Evolutionary conservation across 176 grass and related monocot genomes (phyloP), one percentile per base, ranked within the genome.

Genomic region (Urochloa ruziziensis): DNA sequence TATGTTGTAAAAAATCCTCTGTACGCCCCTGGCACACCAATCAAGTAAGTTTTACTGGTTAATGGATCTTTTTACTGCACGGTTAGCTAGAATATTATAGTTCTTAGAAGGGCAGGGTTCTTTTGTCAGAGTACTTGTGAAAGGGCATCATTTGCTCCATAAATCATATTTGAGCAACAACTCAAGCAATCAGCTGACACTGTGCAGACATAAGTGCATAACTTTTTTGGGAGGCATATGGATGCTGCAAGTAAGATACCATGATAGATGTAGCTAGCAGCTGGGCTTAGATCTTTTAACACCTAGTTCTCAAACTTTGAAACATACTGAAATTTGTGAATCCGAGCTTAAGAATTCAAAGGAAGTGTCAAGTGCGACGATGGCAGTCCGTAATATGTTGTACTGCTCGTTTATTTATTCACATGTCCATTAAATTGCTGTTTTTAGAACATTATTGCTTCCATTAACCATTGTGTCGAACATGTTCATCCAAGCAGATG

Each of bases 1-100:
- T 98, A 95, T 89, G 93, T 98, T 91, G 91, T 98, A 67, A 98
- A 95, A 70, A 98, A 95, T 90, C 93, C 96, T 85, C 74, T 98
- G 23, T 94, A 95, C 42, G 58, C 87, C 80, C 91, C 93, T 62
- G 91, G 93, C 11, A 86, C 87, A 62, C 85, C 91, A 74, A 94
- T 98, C 86, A 92, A 93, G 96, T 98, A 92, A 82, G 86, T 67
- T 57, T 49, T 33, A 13, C 56, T 7, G 6, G 8, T 49, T 30
- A 37, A 60, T 85, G 48, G 7, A 82, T 63, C 0, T 29, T 65
- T 76, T 39, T 34, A 25, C 27, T 71, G 7, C 23, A 61, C 79
- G 27, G 7, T 57, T 81, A 63, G n/a, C 7, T 74, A 76, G 24
- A 42, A 47, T 68, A 53, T 12, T 19, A 17, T 76, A 17, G 42